Conservation (phyloP, 768 basidiomycete genomes). For the Trametes coccinea region DNA sequence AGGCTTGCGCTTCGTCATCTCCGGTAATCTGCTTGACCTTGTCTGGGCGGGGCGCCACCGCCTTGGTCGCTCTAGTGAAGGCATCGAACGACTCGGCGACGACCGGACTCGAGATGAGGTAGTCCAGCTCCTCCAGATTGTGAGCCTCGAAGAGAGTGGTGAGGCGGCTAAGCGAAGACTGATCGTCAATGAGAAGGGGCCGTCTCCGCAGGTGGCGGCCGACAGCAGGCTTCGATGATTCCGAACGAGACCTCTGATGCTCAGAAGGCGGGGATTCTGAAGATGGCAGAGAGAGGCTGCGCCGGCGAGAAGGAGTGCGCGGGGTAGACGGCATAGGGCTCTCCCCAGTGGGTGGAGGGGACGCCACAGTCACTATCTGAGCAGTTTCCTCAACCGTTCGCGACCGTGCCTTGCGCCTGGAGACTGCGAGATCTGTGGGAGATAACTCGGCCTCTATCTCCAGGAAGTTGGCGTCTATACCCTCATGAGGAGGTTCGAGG, state of each 20-base stretch:
- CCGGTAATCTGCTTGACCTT: slow-evolving; percentile 44
- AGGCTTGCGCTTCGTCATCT: slow-evolving; percentile 45
- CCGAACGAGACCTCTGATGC: slow-evolving; percentile 22
- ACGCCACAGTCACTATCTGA: slow-evolving; percentile 10
- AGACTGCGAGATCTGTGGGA: slow-evolving; percentile 6
- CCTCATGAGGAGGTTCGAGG: slow-evolving; percentile 23
- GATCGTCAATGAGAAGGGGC: slow-evolving; percentile 43
- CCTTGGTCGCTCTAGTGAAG: slow-evolving; percentile 9
- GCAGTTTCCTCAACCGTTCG: background rate
- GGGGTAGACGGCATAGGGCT: slow-evolving; percentile 13
- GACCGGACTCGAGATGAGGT: slow-evolving; percentile 31
- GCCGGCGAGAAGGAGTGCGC: slow-evolving; percentile 17
- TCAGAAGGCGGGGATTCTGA: slow-evolving; percentile 6
- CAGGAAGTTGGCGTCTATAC: slow-evolving; percentile 13
- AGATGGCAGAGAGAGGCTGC: slow-evolving; percentile 16
- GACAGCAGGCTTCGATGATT: slow-evolving; percentile 13
- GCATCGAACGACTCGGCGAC: slow-evolving; percentile 24
- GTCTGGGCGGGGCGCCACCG: slow-evolving; percentile 26
- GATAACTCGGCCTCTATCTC: slow-evolving; percentile 20
- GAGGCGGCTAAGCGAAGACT: slow-evolving; percentile 35
- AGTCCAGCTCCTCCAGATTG: slow-evolving; percentile 37
- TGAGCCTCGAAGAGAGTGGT: slow-evolving; percentile 41
- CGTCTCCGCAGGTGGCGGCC: slow-evolving; percentile 38
- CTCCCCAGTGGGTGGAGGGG: slow-evolving; percentile 14
- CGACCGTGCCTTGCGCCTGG: background rate